phyloP scores from a whole-genome alignment of 495 filamentous ascomycete genomes.

The Patellaria atrata region DNA sequence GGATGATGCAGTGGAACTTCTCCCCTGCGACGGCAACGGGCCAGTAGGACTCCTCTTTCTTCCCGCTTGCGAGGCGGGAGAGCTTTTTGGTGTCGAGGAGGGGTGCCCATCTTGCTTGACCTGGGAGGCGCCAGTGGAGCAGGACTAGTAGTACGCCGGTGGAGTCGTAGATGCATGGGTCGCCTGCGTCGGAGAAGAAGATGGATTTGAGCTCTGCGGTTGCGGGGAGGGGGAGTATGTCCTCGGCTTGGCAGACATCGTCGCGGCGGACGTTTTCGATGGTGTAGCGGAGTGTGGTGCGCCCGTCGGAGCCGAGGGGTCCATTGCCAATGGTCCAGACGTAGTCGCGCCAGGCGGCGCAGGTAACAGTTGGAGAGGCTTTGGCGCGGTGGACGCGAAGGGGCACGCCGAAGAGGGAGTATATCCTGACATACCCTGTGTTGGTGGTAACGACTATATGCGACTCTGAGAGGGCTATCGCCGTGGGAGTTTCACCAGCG shows the following conservation, averaged over 20 bases:
- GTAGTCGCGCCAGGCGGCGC: constrained; percentile 86
- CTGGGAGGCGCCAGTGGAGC: constrained; percentile 75
- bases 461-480: constrained; percentile 83
- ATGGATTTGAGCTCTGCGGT: constrained; percentile 59
- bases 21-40: constrained; percentile 83
- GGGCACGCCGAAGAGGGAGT: constrained; percentile 82
- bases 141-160: constrained; percentile 75
- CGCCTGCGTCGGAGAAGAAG: constrained; percentile 84
- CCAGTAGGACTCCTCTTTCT: constrained; percentile 84
- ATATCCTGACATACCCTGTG: constrained; percentile 76
- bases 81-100: constrained; percentile 77
- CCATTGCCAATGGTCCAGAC: constrained; percentile 90
- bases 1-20: constrained; percentile 96
- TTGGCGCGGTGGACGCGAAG: constrained; percentile 83
- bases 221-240: constrained; percentile 69
- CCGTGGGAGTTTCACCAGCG: constrained; percentile 60
- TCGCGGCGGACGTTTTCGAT: constrained; percentile 90
- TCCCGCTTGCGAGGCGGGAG: constrained; percentile 64
- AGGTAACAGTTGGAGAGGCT: constrained; percentile 74
- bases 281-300: constrained; percentile 61
- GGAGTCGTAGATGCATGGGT: constrained; percentile 88
- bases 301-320: constrained; percentile 62
- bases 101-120: constrained; percentile 82
- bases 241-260: constrained; percentile 82
- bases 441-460: constrained; percentile 80